phyloP scores from a whole-genome alignment of 2,329 filamentous ascomycete genomes.

The Teratosphaeriaceae sp. region DNA sequence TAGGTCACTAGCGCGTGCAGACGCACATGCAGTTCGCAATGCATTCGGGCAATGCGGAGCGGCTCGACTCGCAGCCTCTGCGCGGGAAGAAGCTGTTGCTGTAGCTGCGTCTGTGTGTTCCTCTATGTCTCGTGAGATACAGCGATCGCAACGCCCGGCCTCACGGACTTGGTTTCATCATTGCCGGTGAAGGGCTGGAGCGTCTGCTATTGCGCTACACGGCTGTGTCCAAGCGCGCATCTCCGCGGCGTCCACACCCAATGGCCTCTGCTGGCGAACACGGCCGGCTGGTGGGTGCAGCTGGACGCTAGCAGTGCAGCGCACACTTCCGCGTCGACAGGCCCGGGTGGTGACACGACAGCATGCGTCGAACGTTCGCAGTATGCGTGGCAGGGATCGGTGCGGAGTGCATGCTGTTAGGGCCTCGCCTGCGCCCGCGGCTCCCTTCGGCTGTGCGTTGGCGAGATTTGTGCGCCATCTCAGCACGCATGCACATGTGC shows the following conservation, averaged over 20 bases:
- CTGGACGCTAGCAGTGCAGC: too few species aligned
- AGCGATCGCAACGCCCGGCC: slow-evolving; percentile 8
- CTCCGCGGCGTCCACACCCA: background rate
- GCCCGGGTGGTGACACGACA: background rate
- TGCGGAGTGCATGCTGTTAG: background rate
- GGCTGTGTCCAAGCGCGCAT: background rate
- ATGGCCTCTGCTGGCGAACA: background rate
- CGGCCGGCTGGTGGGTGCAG: background rate
- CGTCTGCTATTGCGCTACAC: slow-evolving; percentile 5
- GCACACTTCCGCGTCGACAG: background rate
- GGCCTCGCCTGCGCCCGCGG: too few species aligned
- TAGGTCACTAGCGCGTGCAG: background rate
- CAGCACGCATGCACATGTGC: too few species aligned
- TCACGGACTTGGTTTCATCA: slow-evolving; percentile 4
- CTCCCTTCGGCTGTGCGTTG: background rate
- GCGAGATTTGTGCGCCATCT: too few species aligned
- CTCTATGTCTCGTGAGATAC: slow-evolving; percentile 6
- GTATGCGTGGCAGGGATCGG: background rate
- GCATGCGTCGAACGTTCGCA: background rate
- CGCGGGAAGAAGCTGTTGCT: background rate
- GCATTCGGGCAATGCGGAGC: background rate
- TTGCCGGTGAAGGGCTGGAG: slow-evolving; percentile 4
- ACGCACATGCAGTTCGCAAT: slow-evolving; percentile 3
- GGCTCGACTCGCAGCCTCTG: background rate
- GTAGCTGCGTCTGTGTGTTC: slow-evolving; percentile 6